Conservation (phyloP, 495 filamentous ascomycete species). For the Gamarada debralockiae region DNA sequence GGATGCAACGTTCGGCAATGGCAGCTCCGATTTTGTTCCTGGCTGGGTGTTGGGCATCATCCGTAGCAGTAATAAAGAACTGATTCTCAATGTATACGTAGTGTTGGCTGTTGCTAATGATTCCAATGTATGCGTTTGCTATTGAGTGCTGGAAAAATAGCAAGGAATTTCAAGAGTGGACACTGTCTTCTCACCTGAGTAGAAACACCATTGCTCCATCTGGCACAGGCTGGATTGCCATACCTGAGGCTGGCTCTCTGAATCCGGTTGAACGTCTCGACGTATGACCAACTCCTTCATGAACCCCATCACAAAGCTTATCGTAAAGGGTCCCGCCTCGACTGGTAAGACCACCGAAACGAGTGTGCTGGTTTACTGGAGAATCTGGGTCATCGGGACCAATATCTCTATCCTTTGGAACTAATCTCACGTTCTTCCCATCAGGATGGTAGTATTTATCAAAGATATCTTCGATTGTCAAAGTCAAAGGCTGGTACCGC, state of each 20-base stretch:
- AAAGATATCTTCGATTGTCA: slow-evolving; percentile 1
- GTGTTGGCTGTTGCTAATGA: slow-evolving; percentile 75
- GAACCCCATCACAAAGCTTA: too few relatives aligned
- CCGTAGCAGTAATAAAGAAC: slow-evolving; percentile 94
- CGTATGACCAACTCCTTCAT: too few relatives aligned
- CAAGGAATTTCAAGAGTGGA: not conserved
- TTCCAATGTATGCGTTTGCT: slow-evolving; percentile 79
- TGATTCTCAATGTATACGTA: slow-evolving; percentile 97
- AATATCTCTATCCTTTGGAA: too few relatives aligned
- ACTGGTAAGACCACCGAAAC: too few relatives aligned
- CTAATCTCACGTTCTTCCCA: slow-evolving; percentile 24
- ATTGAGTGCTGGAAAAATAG: slow-evolving; percentile 74
- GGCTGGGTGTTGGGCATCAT: slow-evolving; percentile 70
- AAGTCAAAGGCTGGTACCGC: slow-evolving; percentile 51
- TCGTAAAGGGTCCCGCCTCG: too few relatives aligned
- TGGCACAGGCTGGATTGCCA: slow-evolving; percentile 51
- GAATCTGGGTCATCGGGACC: too few relatives aligned
- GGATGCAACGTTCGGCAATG: slow-evolving; percentile 83
- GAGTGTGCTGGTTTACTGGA: too few relatives aligned
- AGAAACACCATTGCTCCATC: slow-evolving; percentile 33
- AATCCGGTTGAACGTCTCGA: too few relatives aligned
- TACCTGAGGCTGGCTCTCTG: too few relatives aligned
- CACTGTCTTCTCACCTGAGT: slow-evolving; percentile 20
- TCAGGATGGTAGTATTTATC: slow-evolving; percentile 23
- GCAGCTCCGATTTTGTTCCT: slow-evolving; percentile 83